Percentiles rank a stretch among this genome's conserved stretches.
These are phyloP conservation scores for Astrephomene gubernaculifera DNA, from an alignment of 139 green algal genomes.

Conservation along the genomic window DNA sequence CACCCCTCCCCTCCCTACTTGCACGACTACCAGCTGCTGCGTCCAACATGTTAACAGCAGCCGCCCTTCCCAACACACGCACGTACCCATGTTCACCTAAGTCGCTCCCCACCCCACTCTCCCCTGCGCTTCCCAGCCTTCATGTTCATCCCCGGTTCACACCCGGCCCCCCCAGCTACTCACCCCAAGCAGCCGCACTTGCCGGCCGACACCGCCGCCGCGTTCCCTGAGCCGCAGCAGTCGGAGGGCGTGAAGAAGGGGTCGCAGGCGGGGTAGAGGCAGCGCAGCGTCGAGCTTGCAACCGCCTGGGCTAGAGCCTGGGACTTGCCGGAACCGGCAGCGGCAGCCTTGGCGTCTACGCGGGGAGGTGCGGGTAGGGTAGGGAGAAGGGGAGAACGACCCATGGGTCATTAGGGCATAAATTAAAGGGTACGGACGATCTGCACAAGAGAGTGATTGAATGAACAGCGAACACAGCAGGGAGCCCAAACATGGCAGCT, in stretches of 20 bases:
- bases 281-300: not conserved
- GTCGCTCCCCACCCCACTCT: too few species aligned
- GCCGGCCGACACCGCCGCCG: not conserved
- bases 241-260: not conserved
- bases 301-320: constrained; percentile 35
- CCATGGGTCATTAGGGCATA: too few species aligned
- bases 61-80: not conserved
- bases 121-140: too few species aligned
- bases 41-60: not conserved
- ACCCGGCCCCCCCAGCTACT: not conserved
- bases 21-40: not conserved
- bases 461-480: too few species aligned
- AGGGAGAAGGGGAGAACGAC: too few species aligned
- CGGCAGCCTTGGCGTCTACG: constrained; percentile 36
- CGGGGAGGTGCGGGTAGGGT: not conserved
- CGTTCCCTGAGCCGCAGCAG: constrained; percentile 22
- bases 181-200: constrained; percentile 45
- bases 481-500: too few species aligned
- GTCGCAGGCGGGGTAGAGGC: constrained; percentile 36
- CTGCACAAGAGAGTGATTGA: too few species aligned
- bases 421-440: too few species aligned
- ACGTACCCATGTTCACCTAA: not conserved
- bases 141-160: too few species aligned
- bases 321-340: constrained; percentile 33
- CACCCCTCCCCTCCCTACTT: not conserved